phyloP scores from a whole-genome alignment of 225 moss, liverwort and hornwort species.

The Bryoerythrophyllum caledonicum region DNA sequence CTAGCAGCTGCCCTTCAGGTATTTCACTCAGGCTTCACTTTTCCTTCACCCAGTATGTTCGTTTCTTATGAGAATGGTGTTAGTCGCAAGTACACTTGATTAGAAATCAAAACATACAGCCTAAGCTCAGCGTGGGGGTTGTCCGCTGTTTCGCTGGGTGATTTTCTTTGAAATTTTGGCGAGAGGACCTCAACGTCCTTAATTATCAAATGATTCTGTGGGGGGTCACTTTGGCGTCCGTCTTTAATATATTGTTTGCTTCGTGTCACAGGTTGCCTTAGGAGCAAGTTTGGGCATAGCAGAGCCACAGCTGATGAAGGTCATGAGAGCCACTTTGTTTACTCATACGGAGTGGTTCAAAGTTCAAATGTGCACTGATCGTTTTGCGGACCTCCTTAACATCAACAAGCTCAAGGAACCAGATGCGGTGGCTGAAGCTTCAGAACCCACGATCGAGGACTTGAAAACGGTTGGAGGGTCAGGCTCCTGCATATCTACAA shows the following conservation, averaged over 20 bases:
- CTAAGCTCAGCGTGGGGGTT: neutral
- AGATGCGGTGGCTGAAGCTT: conserved; percentile 36
- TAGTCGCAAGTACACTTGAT: neutral
- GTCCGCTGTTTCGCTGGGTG: too few relatives aligned
- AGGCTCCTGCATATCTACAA: conserved; percentile 50
- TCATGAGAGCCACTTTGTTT: conserved; percentile 58
- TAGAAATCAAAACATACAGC: neutral
- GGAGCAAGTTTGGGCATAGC: conserved; percentile 79
- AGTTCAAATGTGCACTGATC: conserved; percentile 73
- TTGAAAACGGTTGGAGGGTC: conserved; percentile 43
- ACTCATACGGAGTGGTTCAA: conserved; percentile 79
- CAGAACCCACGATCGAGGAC: conserved; percentile 33
- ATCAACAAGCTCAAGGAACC: conserved; percentile 62
- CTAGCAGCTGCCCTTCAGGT: conserved; percentile 85
- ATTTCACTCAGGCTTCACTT: conserved; percentile 1
- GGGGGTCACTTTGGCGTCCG: too few relatives aligned
- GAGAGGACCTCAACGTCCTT: neutral
- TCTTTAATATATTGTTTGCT: neutral
- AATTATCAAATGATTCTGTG: neutral
- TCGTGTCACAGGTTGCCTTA: conserved; percentile 58
- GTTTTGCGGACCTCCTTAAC: conserved; percentile 62
- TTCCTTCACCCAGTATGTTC: neutral
- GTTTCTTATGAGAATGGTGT: neutral
- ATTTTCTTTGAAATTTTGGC: neutral
- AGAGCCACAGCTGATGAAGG: conserved; percentile 73